phyloP scores from a whole-genome alignment of 306 rosid genomes.

The Luffa aegyptiaca region DNA sequence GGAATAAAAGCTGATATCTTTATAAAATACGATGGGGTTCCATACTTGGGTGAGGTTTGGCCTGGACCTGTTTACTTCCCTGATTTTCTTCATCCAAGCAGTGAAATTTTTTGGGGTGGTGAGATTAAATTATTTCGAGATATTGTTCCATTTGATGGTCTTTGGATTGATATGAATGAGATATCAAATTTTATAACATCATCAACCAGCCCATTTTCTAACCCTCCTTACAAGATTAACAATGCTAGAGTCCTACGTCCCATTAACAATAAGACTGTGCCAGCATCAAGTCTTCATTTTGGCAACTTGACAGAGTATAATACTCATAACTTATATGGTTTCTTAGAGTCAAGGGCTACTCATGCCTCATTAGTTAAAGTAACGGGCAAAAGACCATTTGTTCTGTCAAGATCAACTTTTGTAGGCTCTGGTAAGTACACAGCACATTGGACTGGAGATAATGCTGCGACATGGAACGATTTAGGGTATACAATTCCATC shows the following conservation, averaged over 20 bases:
- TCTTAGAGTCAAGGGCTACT: constrained; percentile 58
- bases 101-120: constrained; percentile 41
- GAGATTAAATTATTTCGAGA: constrained; percentile 59
- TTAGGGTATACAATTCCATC: constrained; percentile 63
- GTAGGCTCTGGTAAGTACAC: constrained; percentile 78
- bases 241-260: constrained; percentile 24
- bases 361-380: constrained; percentile 36
- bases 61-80: constrained; percentile 80
- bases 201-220: constrained; percentile 32
- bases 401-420: constrained; percentile 77
- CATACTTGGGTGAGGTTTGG: constrained; percentile 80
- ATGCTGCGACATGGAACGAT: constrained; percentile 77
- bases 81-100: constrained; percentile 59
- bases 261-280: constrained; percentile 38
- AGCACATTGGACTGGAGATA: constrained; percentile 97
- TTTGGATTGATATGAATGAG: constrained; percentile 94
- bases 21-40: constrained; percentile 49
- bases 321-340: constrained; percentile 68
- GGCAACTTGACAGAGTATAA: constrained; percentile 64
- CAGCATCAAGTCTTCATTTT: constrained; percentile 53
- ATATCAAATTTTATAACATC: constrained; percentile 62
- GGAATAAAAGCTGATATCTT: constrained; percentile 59
- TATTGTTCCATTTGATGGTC: constrained; percentile 59
- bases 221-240: constrained; percentile 71
- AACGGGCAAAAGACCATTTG: constrained; percentile 78